Evolutionary conservation across 495 filamentous ascomycete species (phyloP).

Genomic region (Evernia prunastri): DNA sequence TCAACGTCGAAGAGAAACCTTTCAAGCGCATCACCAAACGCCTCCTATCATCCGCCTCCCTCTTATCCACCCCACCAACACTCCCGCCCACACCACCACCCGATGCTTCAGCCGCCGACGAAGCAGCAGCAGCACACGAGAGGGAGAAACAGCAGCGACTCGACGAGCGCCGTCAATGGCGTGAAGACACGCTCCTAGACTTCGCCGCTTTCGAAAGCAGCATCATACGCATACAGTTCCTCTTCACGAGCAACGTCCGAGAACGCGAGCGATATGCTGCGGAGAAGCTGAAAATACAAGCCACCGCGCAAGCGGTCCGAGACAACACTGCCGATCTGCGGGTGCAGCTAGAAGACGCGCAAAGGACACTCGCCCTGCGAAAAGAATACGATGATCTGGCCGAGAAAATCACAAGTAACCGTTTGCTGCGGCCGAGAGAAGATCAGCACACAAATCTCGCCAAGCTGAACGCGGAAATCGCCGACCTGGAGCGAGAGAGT

Average conservation of each 20-base stretch:
- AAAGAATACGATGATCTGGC: constrained; percentile 80
- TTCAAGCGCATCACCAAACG: constrained; percentile 86
- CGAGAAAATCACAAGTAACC: constrained; percentile 80
- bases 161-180: constrained; percentile 54
- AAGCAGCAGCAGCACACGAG: constrained; percentile 34
- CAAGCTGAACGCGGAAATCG: constrained; percentile 81
- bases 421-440: constrained; percentile 68
- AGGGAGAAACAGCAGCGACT: constrained; percentile 40
- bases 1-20: constrained; percentile 86
- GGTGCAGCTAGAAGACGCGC: constrained; percentile 65
- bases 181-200: constrained; percentile 80
- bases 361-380: constrained; percentile 64
- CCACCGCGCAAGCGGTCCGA: constrained; percentile 67
- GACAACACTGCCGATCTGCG: constrained; percentile 68
- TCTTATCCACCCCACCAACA: constrained; percentile 46
- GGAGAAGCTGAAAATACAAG: constrained; percentile 69
- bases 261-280: constrained; percentile 82
- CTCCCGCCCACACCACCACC: constrained; percentile 66
- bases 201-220: constrained; percentile 84
- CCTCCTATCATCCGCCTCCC: constrained; percentile 57
- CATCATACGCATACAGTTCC: constrained; percentile 82
- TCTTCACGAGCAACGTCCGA: constrained; percentile 70
- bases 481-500: constrained; percentile 77
- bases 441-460: constrained; percentile 73
- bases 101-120: constrained; percentile 49